These are phyloP conservation scores for Alternaria triticina DNA, from an alignment of 2,329 filamentous ascomycete species.

Conservation along the genomic window DNA sequence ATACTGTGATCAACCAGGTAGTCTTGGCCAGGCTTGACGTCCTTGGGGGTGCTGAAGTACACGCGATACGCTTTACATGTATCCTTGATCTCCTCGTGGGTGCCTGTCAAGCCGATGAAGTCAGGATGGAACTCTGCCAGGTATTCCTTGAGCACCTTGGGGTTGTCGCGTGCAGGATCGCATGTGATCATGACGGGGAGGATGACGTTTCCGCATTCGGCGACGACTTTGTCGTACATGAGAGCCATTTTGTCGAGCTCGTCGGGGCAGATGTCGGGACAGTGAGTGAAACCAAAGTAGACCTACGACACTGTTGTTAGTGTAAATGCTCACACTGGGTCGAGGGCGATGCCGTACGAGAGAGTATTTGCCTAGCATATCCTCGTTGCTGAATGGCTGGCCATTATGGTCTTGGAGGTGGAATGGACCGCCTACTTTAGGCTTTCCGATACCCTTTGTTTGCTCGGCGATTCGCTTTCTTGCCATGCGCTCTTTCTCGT, in stretches of 20 bases:
- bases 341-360: conserved; percentile 61
- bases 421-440: conserved; percentile 91
- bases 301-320: conserved; percentile 61
- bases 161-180: conserved; percentile 89
- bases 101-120: conserved; percentile 88
- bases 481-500: conserved; percentile 90
- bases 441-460: conserved; percentile 88
- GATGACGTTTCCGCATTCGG: conserved; percentile 60
- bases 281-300: conserved; percentile 98
- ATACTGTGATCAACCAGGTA: conserved; percentile 99
- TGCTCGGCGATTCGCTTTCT: conserved; percentile 88
- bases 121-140: conserved; percentile 87
- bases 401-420: conserved; percentile 82
- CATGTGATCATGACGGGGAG: conserved; percentile 92
- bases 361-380: conserved; percentile 86
- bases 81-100: conserved; percentile 90
- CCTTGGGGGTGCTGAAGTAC: conserved; percentile 91
- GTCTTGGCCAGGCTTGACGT: conserved; percentile 91
- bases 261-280: conserved; percentile 97
- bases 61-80: conserved; percentile 96
- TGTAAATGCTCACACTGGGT: background rate
- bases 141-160: conserved; percentile 82
- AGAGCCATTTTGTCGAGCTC: conserved; percentile 99
- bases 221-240: conserved; percentile 77
- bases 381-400: conserved; percentile 74